Percentiles rank a stretch among this genome's conserved stretches.
phyloP scores from a whole-genome alignment of 2,329 filamentous ascomycete species.

The Westerdykella ornata region DNA sequence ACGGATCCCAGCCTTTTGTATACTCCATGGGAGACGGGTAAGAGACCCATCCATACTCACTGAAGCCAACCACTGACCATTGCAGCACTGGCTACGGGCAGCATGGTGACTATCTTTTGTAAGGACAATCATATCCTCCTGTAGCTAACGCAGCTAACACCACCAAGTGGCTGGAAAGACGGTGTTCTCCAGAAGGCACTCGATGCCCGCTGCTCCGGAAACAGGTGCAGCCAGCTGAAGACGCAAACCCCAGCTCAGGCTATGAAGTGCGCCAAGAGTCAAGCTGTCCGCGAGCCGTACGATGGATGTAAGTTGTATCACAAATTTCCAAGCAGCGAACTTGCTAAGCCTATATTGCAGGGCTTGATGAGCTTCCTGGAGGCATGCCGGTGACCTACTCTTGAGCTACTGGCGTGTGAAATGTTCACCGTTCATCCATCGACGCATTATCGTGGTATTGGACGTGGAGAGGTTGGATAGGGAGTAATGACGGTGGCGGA shows the following conservation, averaged over 20 bases:
- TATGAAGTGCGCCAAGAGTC: constrained; percentile 13
- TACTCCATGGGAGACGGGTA: constrained; percentile 36
- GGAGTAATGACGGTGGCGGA: no score
- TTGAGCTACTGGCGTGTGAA: background rate
- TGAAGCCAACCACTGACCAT: background rate
- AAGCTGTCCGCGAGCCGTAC: constrained; percentile 18
- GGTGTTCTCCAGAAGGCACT: constrained; percentile 41
- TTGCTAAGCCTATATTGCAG: constrained; percentile 3
- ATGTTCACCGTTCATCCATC: no score
- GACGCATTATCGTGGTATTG: no score
- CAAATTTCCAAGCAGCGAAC: background rate
- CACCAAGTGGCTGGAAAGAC: constrained; percentile 45
- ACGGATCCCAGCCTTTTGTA: constrained; percentile 22
- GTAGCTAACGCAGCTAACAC: constrained; percentile 37
- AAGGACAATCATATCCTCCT: background rate
- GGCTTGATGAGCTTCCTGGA: constrained; percentile 17
- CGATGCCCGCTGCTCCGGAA: constrained; percentile 32
- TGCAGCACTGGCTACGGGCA: constrained; percentile 22
- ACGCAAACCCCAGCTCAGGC: constrained; percentile 14
- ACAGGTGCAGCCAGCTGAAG: constrained; percentile 29
- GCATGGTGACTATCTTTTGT: constrained; percentile 20
- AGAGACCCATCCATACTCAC: background rate
- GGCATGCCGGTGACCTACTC: constrained; percentile 10
- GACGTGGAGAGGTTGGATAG: no score
- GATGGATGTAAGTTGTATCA: constrained; percentile 14